These are phyloP conservation scores for Geotrichum bryndzae DNA, from an alignment of 1,139 yeast species.

Conservation along the genomic window DNA sequence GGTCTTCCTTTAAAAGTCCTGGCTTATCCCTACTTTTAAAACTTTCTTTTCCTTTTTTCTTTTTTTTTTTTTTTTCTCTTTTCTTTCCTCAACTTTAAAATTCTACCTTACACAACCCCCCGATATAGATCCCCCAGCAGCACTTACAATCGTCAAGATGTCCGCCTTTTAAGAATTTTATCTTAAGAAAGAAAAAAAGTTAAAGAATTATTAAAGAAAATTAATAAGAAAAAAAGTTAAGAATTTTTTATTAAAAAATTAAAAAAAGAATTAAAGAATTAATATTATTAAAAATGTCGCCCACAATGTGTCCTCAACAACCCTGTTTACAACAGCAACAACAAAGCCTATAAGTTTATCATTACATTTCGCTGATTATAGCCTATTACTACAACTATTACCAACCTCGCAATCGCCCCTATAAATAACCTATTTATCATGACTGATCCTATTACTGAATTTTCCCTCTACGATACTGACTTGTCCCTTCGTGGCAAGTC, in stretches of 20 bases:
- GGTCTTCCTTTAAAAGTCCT: constrained; percentile 1
- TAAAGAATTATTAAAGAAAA: constrained; percentile 11
- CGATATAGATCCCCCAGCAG: constrained; percentile 5
- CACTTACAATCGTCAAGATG: constrained; percentile 16
- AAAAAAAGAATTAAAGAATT: constrained; percentile 6
- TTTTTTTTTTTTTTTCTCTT: constrained; percentile 10
- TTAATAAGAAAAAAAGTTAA: constrained; percentile 10
- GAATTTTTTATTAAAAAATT: constrained; percentile 1
- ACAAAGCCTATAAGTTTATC: constrained; percentile 5
- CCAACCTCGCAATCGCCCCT: not conserved
- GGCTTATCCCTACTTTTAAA: not conserved
- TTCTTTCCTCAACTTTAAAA: constrained; percentile 7
- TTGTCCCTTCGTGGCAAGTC: constrained; percentile 23
- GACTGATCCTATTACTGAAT: constrained; percentile 8
- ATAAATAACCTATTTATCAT: not conserved
- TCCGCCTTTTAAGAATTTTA: constrained; percentile 20
- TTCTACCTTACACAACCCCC: constrained; percentile 2
- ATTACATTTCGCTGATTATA: not conserved
- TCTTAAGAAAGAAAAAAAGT: constrained; percentile 15
- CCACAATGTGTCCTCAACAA: constrained; percentile 18
- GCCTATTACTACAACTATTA: not conserved
- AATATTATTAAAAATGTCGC: constrained; percentile 16
- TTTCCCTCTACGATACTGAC: not conserved
- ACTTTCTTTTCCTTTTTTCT: constrained; percentile 2
- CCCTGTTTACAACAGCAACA: constrained; percentile 16